Evolutionary conservation across 2,329 filamentous ascomycete genomes (phyloP).

Genomic region (Exophiala dermatitidis): DNA sequence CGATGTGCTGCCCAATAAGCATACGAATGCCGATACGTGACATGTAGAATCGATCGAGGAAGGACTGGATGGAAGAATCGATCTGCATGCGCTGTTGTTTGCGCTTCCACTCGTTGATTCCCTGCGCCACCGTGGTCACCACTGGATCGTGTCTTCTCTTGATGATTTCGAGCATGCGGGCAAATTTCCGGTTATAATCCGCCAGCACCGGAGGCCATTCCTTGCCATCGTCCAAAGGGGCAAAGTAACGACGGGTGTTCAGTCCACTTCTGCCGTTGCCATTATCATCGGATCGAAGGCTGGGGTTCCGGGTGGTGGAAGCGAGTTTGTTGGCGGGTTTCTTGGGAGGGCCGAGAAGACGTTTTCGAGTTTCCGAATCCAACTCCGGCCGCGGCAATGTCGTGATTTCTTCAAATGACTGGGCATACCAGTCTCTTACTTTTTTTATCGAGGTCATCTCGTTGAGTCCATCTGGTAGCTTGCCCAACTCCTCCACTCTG

Average conservation of each 20-base stretch:
- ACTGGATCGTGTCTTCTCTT: conserved; percentile 95
- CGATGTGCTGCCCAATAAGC: conserved; percentile 98
- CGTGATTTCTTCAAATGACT: conserved; percentile 99
- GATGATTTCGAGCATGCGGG: conserved; percentile 82
- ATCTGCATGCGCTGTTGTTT: conserved; percentile 96
- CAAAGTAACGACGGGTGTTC: conserved; percentile 70
- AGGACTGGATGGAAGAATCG: conserved; percentile 87
- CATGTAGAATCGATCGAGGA: conserved; percentile 99
- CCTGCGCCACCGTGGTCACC: conserved; percentile 95
- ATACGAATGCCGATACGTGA: conserved; percentile 97
- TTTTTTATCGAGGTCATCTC: conserved; percentile 96
- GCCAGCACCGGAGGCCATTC: conserved; percentile 93
- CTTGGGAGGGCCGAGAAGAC: conserved; percentile 54
- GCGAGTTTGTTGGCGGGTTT: conserved; percentile 60
- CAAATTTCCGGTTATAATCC: conserved; percentile 88
- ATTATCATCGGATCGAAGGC: conserved; percentile 64
- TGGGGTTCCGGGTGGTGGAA: conserved; percentile 83
- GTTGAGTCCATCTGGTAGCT: conserved; percentile 88
- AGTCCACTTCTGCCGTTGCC: conserved; percentile 46
- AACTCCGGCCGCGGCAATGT: conserved; percentile 71
- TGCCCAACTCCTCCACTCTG: conserved; percentile 86
- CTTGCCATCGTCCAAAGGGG: conserved; percentile 75
- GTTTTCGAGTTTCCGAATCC: conserved; percentile 65
- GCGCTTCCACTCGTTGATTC: conserved; percentile 96
- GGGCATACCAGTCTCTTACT: conserved; percentile 97